These are phyloP conservation scores for Rhododendron mucronatum DNA, from an alignment of 148 eudicot genomes.

Conservation along the genomic window DNA sequence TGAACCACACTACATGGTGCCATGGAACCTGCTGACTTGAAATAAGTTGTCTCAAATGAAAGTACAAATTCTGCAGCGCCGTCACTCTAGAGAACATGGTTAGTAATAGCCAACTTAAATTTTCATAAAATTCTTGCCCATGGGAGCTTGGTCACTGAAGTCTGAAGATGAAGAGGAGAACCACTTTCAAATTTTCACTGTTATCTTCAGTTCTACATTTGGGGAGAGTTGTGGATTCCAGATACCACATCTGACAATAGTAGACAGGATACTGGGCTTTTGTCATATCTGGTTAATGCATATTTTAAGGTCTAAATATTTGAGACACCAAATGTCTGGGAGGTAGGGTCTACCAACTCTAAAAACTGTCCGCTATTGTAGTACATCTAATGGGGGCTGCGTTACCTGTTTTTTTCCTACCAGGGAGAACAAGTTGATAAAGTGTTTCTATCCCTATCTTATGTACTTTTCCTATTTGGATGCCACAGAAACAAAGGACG, in stretches of 20 bases:
- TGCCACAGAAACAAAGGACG: not conserved
- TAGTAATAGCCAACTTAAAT: not conserved
- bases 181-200: not conserved
- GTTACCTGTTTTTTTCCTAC: not conserved
- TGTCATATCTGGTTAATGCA: not conserved
- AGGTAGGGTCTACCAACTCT: not conserved
- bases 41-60: not conserved
- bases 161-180: not conserved
- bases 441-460: not conserved
- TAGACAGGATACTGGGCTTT: not conserved
- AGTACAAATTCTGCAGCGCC: not conserved
- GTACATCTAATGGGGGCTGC: not conserved
- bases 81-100: not conserved
- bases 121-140: not conserved
- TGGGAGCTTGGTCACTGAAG: not conserved
- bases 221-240: not conserved
- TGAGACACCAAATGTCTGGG: not conserved
- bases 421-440: not conserved
- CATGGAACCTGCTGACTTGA: not conserved
- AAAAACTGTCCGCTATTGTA: not conserved
- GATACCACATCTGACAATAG: not conserved
- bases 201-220: not conserved
- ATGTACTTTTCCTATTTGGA: not conserved
- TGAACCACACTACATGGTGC: not conserved
- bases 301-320: not conserved